A percentile compares a stretch with the other conserved stretches of the same genome.
Evolutionary conservation across 2,329 filamentous ascomycete genomes (phyloP).

Genomic region (Falciphora oryzae): DNA sequence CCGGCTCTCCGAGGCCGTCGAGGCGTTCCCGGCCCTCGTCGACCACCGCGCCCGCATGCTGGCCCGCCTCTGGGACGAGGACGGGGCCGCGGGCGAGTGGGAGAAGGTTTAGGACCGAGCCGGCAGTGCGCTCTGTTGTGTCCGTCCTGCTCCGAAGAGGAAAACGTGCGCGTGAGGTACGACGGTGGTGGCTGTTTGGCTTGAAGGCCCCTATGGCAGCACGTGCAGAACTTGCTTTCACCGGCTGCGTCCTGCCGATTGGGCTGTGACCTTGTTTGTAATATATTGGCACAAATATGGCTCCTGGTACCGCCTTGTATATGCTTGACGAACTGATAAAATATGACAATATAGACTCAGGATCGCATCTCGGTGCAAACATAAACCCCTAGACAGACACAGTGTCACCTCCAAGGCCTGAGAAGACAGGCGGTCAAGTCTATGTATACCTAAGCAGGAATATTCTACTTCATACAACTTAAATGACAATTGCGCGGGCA

Average conservation of each 20-base stretch:
- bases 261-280: neutral
- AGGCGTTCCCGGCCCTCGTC: constrained; percentile 55
- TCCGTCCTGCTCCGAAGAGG: too few species aligned
- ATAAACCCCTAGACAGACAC: too few species aligned
- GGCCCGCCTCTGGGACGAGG: constrained; percentile 21
- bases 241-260: too few species aligned
- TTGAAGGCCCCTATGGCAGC: too few species aligned
- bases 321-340: too few species aligned
- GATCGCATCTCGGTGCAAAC: too few species aligned
- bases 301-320: neutral
- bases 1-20: constrained; percentile 51
- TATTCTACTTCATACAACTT: neutral
- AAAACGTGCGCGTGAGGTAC: too few species aligned
- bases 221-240: too few species aligned
- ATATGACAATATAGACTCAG: too few species aligned
- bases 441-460: neutral
- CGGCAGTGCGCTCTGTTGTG: too few species aligned
- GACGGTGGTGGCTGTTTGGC: too few species aligned
- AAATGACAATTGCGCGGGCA: neutral
- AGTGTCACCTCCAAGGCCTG: too few species aligned
- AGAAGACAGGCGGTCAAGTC: neutral
- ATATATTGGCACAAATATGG: neutral
- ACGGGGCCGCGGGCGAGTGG: neutral
- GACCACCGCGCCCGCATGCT: constrained; percentile 48
- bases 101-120: neutral